A percentile compares a stretch with the other conserved stretches of the same genome.
Evolutionary conservation across 768 basidiomycete species (phyloP).

Genomic region (Macrolepiota albuminosa): DNA sequence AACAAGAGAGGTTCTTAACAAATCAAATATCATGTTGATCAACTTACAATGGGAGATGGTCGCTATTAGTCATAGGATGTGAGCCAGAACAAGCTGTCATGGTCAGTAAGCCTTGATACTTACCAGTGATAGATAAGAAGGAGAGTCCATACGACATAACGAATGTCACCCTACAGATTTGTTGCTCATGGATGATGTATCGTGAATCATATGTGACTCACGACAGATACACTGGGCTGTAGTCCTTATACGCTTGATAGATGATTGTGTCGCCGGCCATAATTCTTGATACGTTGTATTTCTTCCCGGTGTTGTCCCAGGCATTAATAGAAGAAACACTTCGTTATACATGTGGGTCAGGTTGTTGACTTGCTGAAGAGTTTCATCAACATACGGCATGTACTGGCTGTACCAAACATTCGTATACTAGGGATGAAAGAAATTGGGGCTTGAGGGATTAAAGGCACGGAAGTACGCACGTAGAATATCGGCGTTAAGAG

Average conservation of each 20-base stretch:
- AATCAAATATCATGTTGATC: background rate
- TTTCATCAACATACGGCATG: slow-evolving; percentile 41
- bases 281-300: slow-evolving; percentile 40
- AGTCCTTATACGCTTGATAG: slow-evolving; percentile 38
- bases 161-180: slow-evolving; percentile 41
- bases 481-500: slow-evolving; percentile 46
- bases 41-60: slow-evolving; percentile 41
- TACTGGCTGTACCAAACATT: slow-evolving; percentile 57
- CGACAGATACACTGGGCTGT: slow-evolving; percentile 46
- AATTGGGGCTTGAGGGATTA: slow-evolving; percentile 8
- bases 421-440: slow-evolving; percentile 29
- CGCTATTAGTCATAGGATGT: slow-evolving; percentile 19
- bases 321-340: slow-evolving; percentile 44
- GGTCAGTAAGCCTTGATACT: slow-evolving; percentile 5
- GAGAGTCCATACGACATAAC: slow-evolving; percentile 53
- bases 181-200: background rate
- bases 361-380: background rate
- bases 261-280: slow-evolving; percentile 37
- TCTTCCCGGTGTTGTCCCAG: slow-evolving; percentile 53
- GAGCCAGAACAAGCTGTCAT: background rate
- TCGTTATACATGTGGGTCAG: slow-evolving; percentile 1
- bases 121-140: slow-evolving; percentile 60
- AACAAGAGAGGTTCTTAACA: background rate
- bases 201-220: slow-evolving; percentile 16
- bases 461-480: slow-evolving; percentile 23